These are phyloP conservation scores for Golubevia pallescens DNA, from an alignment of 1,284 basidiomycete genomes.

Conservation along the genomic window DNA sequence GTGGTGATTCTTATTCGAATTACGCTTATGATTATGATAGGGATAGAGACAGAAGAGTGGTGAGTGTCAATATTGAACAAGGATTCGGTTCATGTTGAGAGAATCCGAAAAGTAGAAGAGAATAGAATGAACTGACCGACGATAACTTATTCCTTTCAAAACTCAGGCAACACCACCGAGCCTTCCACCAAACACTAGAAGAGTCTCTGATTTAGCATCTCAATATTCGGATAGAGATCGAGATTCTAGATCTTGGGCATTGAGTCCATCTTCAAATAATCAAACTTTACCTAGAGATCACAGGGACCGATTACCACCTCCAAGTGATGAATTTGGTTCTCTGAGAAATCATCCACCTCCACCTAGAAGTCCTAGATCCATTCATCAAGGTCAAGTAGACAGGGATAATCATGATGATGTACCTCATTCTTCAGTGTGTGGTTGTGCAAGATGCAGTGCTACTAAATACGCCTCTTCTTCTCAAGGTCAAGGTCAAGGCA, in stretches of 20 bases:
- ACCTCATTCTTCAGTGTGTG: conserved; percentile 45
- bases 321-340: not conserved
- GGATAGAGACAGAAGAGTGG: too few relatives aligned
- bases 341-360: not conserved
- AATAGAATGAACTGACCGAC: too few relatives aligned
- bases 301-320: not conserved
- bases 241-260: not conserved
- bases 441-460: conserved; percentile 40
- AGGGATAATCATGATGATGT: conserved; percentile 13
- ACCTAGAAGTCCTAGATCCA: not conserved
- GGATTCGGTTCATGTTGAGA: too few relatives aligned
- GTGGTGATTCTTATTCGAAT: not conserved
- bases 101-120: too few relatives aligned
- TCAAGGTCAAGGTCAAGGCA: too few relatives aligned
- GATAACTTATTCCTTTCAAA: too few relatives aligned
- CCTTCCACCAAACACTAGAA: conserved; percentile 7
- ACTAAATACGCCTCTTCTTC: conserved; percentile 21
- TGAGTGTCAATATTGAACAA: too few relatives aligned
- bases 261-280: not conserved
- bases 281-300: not conserved
- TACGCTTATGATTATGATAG: conserved; percentile 9
- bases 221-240: conserved; percentile 5
- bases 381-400: not conserved
- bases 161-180: conserved; percentile 6
- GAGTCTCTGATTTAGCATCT: conserved; percentile 24